Percentiles rank a stretch among this genome's conserved stretches.
These are phyloP conservation scores for Chlorophyllum brunneum DNA, from an alignment of 768 basidiomycete genomes.

Conservation along the genomic window DNA sequence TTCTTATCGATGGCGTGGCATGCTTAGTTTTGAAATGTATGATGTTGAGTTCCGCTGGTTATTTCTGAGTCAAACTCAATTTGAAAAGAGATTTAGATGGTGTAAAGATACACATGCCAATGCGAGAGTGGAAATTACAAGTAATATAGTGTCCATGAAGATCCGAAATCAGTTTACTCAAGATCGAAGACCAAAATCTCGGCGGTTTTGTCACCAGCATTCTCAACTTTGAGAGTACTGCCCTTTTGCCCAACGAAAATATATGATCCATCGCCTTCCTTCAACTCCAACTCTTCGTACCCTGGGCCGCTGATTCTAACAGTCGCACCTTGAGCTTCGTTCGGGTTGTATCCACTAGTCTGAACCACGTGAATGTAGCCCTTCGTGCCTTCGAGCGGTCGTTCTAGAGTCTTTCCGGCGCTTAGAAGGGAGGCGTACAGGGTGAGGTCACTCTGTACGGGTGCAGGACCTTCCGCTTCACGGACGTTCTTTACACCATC, in stretches of 20 bases:
- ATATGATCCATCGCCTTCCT: slow-evolving; percentile 89
- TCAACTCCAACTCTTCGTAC: slow-evolving; percentile 47
- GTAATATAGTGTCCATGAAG: background rate
- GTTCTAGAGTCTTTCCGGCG: slow-evolving; percentile 46
- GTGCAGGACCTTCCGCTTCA: slow-evolving; percentile 76
- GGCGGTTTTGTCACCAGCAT: slow-evolving; percentile 58
- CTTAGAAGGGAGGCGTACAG: slow-evolving; percentile 77
- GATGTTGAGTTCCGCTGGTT: too few relatives aligned
- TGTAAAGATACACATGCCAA: too few relatives aligned
- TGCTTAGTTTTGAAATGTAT: too few relatives aligned
- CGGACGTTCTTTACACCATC: slow-evolving; percentile 54
- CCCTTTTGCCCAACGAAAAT: slow-evolving; percentile 46
- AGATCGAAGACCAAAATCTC: slow-evolving; percentile 84
- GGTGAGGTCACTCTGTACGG: slow-evolving; percentile 64
- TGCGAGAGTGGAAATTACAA: background rate
- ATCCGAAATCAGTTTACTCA: slow-evolving; percentile 29
- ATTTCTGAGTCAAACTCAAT: too few relatives aligned
- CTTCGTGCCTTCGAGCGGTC: slow-evolving; percentile 51
- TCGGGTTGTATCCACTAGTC: slow-evolving; percentile 73
- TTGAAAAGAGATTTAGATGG: too few relatives aligned
- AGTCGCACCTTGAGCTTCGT: slow-evolving; percentile 49
- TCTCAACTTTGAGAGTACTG: slow-evolving; percentile 44
- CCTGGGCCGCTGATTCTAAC: slow-evolving; percentile 45
- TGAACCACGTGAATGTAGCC: slow-evolving; percentile 87
- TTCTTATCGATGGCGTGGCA: too few relatives aligned